phyloP scores from a whole-genome alignment of 108 stramenopile genomes.

The Discostella pseudostelligera region DNA sequence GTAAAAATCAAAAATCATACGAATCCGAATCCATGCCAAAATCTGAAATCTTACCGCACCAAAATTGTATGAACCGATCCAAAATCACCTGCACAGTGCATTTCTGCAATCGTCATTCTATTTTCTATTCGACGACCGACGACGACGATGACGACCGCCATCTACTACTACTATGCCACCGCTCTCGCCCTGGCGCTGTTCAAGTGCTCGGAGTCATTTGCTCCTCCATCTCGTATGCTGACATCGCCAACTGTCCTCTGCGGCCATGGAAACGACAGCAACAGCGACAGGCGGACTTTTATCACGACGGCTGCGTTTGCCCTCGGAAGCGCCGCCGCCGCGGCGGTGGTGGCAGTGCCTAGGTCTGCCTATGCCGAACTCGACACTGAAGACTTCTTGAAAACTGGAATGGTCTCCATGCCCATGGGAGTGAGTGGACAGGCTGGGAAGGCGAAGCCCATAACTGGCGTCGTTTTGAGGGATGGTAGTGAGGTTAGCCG shows the following conservation, averaged over 20 bases:
- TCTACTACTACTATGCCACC: background rate
- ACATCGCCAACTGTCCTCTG: background rate
- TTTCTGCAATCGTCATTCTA: too few species aligned
- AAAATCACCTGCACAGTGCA: too few species aligned
- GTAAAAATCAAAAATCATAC: too few species aligned
- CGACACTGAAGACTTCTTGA: conserved; percentile 54
- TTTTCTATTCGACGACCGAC: background rate
- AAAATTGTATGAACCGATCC: too few species aligned
- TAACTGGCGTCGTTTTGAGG: conserved; percentile 58
- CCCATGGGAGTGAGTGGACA: conserved; percentile 72
- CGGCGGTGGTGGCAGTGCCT: background rate
- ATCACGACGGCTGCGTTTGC: background rate
- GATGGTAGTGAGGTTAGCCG: conserved; percentile 62
- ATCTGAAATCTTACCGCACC: too few species aligned
- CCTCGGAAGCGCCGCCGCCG: conserved; percentile 1
- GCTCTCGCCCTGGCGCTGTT: background rate
- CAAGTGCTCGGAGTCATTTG: background rate
- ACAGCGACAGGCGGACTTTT: conserved; percentile 1
- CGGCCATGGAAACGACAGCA: background rate
- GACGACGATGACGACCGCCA: background rate
- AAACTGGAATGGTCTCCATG: conserved; percentile 50
- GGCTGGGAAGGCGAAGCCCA: conserved; percentile 64
- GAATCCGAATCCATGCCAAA: too few species aligned
- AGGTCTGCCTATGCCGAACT: conserved; percentile 5
- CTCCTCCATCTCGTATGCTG: background rate